These are phyloP conservation scores for Leccinum olivaceopallidum DNA, from an alignment of 768 basidiomycete species.

Conservation along the genomic window DNA sequence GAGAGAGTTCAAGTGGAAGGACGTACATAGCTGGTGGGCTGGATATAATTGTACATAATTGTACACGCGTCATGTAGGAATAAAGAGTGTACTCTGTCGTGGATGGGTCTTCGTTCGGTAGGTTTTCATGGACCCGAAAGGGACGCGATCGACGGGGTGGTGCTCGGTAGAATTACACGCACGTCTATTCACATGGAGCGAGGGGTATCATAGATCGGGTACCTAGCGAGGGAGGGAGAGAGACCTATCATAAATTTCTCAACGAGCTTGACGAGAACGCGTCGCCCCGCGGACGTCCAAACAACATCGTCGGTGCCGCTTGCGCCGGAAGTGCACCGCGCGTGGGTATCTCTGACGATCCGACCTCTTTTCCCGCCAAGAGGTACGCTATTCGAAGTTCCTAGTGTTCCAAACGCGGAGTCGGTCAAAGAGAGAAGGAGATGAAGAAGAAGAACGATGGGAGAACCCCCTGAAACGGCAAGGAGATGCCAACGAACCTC, in stretches of 20 bases:
- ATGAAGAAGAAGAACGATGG: neutral
- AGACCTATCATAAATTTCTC: conserved; percentile 15
- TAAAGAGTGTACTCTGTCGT: neutral
- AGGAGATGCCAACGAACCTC: conserved; percentile 39
- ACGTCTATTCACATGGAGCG: neutral
- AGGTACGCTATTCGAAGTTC: conserved; percentile 52
- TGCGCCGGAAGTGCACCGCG: conserved; percentile 27
- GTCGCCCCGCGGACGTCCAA: conserved; percentile 35
- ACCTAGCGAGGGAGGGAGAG: neutral
- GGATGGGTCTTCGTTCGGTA: neutral
- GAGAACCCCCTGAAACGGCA: conserved; percentile 38
- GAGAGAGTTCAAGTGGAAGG: neutral
- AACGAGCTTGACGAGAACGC: conserved; percentile 29
- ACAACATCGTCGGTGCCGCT: conserved; percentile 19
- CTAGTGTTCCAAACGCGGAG: conserved; percentile 29
- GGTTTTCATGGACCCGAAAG: neutral
- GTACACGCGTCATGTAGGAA: conserved; percentile 11
- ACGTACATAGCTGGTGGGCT: neutral
- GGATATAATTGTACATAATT: neutral
- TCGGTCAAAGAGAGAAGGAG: neutral
- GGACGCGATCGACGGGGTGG: neutral
- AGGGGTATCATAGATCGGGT: neutral
- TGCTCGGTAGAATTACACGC: conserved; percentile 1
- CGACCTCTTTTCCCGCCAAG: conserved; percentile 44
- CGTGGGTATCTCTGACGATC: conserved; percentile 38